phyloP scores from a whole-genome alignment of 371 early-diverging fungal genomes.

The Blyttiomyces sp. region DNA sequence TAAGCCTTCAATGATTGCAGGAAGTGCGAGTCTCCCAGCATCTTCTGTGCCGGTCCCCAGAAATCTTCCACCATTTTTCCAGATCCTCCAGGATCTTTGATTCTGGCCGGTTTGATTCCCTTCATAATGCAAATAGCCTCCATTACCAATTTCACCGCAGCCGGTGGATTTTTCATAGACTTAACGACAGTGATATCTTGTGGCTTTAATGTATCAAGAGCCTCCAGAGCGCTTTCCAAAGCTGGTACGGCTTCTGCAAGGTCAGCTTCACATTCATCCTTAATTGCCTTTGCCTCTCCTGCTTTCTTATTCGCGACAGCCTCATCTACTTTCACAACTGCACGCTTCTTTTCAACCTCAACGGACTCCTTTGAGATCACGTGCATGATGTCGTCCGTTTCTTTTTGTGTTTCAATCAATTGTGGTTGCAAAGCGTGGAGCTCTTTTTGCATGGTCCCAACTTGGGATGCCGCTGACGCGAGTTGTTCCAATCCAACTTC shows the following conservation, averaged over 20 bases:
- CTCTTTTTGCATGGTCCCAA: conserved; percentile 51
- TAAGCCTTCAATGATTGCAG: conserved; percentile 44
- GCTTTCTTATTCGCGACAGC: conserved; percentile 54
- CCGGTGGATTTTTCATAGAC: conserved; percentile 62
- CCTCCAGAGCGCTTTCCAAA: conserved; percentile 51
- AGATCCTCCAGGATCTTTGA: conserved; percentile 52
- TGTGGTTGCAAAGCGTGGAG: conserved; percentile 51
- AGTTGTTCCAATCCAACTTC: conserved; percentile 54
- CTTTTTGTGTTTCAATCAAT: conserved; percentile 49
- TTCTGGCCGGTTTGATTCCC: conserved; percentile 49
- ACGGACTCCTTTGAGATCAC: conserved; percentile 49
- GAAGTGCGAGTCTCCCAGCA: conserved; percentile 53
- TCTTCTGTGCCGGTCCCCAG: conserved; percentile 52
- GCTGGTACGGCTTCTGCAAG: conserved; percentile 53
- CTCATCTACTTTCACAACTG: conserved; percentile 51
- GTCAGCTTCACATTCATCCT: conserved; percentile 57
- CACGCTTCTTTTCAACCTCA: conserved; percentile 52
- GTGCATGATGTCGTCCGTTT: conserved; percentile 51
- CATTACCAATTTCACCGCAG: conserved; percentile 56
- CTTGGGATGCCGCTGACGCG: conserved; percentile 49
- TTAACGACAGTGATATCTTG: conserved; percentile 57
- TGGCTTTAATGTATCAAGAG: conserved; percentile 55
- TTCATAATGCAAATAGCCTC: conserved; percentile 60
- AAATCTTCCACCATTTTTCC: conserved; percentile 60
- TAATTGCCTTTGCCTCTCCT: conserved; percentile 52